phyloP scores from a whole-genome alignment of 768 basidiomycete genomes.

The Auriscalpium orientale region DNA sequence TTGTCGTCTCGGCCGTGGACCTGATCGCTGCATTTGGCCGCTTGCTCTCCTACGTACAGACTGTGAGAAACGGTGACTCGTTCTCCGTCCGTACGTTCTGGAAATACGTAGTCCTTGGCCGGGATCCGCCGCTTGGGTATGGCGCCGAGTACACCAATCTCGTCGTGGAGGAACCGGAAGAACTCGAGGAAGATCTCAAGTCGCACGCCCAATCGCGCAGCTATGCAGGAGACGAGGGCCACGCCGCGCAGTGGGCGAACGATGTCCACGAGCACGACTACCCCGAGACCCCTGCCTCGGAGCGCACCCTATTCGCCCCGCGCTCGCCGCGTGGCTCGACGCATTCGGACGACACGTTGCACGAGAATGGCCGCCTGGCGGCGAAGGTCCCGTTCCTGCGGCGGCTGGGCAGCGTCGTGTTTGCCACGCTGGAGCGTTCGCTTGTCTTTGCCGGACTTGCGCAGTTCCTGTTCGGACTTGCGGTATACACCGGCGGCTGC shows the following conservation, averaged over 20 bases:
- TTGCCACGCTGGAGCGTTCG: conserved; percentile 49
- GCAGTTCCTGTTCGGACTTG: conserved; percentile 61
- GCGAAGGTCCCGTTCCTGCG: conserved; percentile 22
- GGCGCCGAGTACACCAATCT: conserved; percentile 54
- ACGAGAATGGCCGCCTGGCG: conserved; percentile 23
- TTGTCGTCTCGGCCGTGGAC: conserved; percentile 46
- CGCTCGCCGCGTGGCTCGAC: conserved; percentile 34
- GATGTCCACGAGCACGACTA: conserved; percentile 33
- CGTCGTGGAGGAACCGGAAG: conserved; percentile 45
- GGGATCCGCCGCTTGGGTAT: conserved; percentile 20
- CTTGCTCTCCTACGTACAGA: conserved; percentile 37
- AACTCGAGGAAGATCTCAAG: conserved; percentile 43
- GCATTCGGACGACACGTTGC: conserved; percentile 53
- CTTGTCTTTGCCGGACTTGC: conserved; percentile 69
- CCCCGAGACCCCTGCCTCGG: conserved; percentile 40
- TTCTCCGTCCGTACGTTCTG: conserved; percentile 47
- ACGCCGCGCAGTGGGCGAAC: conserved; percentile 50
- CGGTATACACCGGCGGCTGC: conserved; percentile 84
- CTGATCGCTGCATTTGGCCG: conserved; percentile 44
- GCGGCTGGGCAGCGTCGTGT: conserved; percentile 39
- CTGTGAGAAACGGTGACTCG: conserved; percentile 25
- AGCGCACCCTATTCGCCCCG: conserved; percentile 43
- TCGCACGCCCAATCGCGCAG: conserved; percentile 7
- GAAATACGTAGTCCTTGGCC: conserved; percentile 48
- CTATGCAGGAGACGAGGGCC: conserved; percentile 17